Percentiles rank a stretch among this genome's conserved stretches.
Evolutionary conservation across 1,284 basidiomycete species (phyloP).

Genomic region (Marasmius sp.): DNA sequence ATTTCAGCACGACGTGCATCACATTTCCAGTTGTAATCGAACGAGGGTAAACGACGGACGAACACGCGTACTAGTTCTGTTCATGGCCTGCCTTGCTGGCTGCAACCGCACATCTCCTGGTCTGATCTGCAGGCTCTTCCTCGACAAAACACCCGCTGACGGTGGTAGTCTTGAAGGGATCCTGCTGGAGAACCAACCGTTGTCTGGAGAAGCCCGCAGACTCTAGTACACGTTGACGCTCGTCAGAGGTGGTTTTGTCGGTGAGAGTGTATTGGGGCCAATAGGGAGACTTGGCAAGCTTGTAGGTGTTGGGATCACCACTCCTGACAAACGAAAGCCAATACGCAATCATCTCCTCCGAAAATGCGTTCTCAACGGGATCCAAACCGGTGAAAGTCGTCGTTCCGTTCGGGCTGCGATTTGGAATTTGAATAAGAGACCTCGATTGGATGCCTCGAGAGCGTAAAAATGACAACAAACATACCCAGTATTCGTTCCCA

Average conservation of each 20-base stretch:
- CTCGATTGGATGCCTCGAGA: background rate
- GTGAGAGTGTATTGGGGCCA: slow-evolving; percentile 38
- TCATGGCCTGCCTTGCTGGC: slow-evolving; percentile 29
- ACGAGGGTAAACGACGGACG: background rate
- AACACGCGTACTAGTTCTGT: slow-evolving; percentile 28
- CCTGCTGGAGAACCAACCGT: slow-evolving; percentile 49
- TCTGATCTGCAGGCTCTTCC: slow-evolving; percentile 37
- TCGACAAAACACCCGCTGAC: slow-evolving; percentile 46
- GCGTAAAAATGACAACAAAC: slow-evolving; percentile 6
- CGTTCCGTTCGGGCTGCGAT: slow-evolving; percentile 46
- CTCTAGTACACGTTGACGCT: background rate
- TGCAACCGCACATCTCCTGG: slow-evolving; percentile 34
- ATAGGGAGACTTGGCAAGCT: slow-evolving; percentile 43
- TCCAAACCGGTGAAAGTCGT: slow-evolving; percentile 39
- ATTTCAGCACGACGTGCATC: no score
- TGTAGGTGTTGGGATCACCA: slow-evolving; percentile 50
- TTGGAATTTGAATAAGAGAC: background rate
- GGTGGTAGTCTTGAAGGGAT: slow-evolving; percentile 25
- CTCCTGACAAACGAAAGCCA: slow-evolving; percentile 61
- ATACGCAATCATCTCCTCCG: slow-evolving; percentile 56
- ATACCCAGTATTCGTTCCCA: slow-evolving; percentile 57
- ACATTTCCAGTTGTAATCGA: no score
- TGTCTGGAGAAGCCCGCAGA: slow-evolving; percentile 15
- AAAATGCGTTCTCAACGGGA: slow-evolving; percentile 45
- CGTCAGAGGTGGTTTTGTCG: background rate